Conservation (phyloP, 2,329 filamentous ascomycete genomes). For the Alternaria burnsii region DNA sequence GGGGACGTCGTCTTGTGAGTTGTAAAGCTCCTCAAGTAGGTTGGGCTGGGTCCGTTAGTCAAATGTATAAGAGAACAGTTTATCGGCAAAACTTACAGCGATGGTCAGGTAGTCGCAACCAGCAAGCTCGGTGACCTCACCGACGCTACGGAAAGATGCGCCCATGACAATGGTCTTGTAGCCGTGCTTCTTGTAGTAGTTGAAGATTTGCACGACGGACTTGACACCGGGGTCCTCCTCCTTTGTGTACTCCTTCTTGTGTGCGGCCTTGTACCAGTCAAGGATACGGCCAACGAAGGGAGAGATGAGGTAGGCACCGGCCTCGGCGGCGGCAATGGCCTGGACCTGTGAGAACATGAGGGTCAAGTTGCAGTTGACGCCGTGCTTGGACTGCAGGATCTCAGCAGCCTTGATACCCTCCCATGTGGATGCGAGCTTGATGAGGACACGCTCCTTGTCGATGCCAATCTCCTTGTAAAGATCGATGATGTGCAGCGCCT, state of each 20-base stretch:
- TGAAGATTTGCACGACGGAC: conserved; percentile 93
- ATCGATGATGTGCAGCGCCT: conserved; percentile 96
- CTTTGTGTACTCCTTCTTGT: conserved; percentile 91
- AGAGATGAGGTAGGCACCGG: conserved; percentile 95
- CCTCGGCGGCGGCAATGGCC: conserved; percentile 95
- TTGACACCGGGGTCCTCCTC: conserved; percentile 95
- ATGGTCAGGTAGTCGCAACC: conserved; percentile 99
- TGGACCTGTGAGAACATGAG: conserved; percentile 97
- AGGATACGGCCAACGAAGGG: conserved; percentile 99
- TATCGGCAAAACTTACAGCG: conserved; percentile 67
- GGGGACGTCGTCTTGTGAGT: conserved; percentile 81
- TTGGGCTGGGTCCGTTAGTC: conserved; percentile 68
- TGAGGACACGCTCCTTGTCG: conserved; percentile 91
- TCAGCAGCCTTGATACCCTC: conserved; percentile 99
- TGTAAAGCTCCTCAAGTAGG: conserved; percentile 92
- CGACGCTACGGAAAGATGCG: conserved; percentile 93
- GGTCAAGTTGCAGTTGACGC: conserved; percentile 98
- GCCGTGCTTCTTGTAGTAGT: conserved; percentile 99
- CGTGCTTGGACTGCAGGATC: conserved; percentile 94
- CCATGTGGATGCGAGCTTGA: conserved; percentile 99
- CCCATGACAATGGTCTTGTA: conserved; percentile 99
- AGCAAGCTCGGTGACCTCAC: conserved; percentile 97
- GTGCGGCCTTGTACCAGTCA: conserved; percentile 98
- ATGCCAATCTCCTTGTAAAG: conserved; percentile 95
- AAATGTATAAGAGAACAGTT: neutral